Evolutionary conservation across 2,329 filamentous ascomycete species (phyloP).

Genomic region (Cephalotrichum gorgonifer): DNA sequence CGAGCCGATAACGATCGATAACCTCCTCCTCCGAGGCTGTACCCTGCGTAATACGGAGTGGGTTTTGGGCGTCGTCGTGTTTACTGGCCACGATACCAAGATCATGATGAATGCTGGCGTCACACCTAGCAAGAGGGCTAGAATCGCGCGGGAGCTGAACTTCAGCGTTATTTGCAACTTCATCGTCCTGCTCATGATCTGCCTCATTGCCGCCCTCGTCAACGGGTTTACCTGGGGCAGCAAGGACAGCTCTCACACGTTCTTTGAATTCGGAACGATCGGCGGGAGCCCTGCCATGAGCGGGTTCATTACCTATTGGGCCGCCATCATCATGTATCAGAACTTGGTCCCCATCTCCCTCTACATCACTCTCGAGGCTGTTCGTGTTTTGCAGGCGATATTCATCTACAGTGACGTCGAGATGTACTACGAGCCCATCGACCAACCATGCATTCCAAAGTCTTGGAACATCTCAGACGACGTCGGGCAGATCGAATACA

Average conservation of each 20-base stretch:
- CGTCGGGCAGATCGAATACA: constrained; percentile 95
- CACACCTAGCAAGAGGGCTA: constrained; percentile 86
- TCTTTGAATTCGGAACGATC: constrained; percentile 79
- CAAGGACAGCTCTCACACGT: constrained; percentile 62
- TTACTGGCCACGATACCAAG: constrained; percentile 84
- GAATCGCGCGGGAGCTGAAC: constrained; percentile 88
- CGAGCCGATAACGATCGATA: constrained; percentile 91
- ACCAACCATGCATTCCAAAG: constrained; percentile 92
- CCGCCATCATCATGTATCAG: constrained; percentile 88
- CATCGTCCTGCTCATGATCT: constrained; percentile 79
- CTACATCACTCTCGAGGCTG: constrained; percentile 94
- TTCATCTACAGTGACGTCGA: constrained; percentile 95
- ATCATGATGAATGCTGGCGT: constrained; percentile 98
- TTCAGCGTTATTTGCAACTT: constrained; percentile 98
- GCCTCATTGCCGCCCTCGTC: constrained; percentile 72
- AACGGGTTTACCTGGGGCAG: constrained; percentile 76
- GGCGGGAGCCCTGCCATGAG: constrained; percentile 65
- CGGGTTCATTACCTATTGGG: constrained; percentile 96
- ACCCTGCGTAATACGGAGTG: constrained; percentile 94
- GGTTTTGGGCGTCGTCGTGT: constrained; percentile 89
- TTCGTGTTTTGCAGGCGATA: constrained; percentile 82
- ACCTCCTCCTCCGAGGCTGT: constrained; percentile 84
- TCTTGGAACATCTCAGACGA: constrained; percentile 99
- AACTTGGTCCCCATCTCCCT: constrained; percentile 98
- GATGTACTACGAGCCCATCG: constrained; percentile 95